phyloP scores from a whole-genome alignment of 2,329 filamentous ascomycete species.

The Samsoniella hepiali region DNA sequence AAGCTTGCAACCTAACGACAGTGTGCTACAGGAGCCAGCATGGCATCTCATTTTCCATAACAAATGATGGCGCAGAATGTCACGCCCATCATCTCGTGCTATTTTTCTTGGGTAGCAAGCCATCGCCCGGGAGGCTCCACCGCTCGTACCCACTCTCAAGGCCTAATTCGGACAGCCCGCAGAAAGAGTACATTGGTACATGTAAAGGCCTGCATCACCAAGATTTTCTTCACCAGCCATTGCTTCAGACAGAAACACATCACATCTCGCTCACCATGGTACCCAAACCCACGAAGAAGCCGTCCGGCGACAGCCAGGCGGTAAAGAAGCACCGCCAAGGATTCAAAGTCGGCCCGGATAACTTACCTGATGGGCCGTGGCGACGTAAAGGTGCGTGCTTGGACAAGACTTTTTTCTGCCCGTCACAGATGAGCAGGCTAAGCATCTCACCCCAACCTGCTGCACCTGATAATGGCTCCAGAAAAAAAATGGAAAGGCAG shows the following conservation, averaged over 20 bases:
- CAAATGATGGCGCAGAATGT: background rate
- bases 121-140: slow-evolving; percentile 9
- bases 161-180: slow-evolving; percentile 9
- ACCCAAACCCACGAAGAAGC: slow-evolving; percentile 31
- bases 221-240: slow-evolving; percentile 4
- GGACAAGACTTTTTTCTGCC: background rate
- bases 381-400: slow-evolving; percentile 62
- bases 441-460: slow-evolving; percentile 1
- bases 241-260: background rate
- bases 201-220: background rate
- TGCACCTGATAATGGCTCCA: background rate
- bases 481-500: background rate
- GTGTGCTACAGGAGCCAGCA: background rate
- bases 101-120: background rate
- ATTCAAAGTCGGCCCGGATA: slow-evolving; percentile 83
- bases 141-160: slow-evolving; percentile 2
- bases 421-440: background rate
- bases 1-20: too few relatives aligned
- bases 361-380: slow-evolving; percentile 87
- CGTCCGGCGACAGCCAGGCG: slow-evolving; percentile 35
- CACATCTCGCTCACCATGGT: slow-evolving; percentile 27
- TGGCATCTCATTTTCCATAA: background rate
- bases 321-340: slow-evolving; percentile 61
- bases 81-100: background rate
- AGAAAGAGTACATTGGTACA: slow-evolving; percentile 6